Evolutionary conservation across 202 grass and related monocot genomes (phyloP), one percentile per base, ranked within the genome.

Genomic region (Panicum hallii): DNA sequence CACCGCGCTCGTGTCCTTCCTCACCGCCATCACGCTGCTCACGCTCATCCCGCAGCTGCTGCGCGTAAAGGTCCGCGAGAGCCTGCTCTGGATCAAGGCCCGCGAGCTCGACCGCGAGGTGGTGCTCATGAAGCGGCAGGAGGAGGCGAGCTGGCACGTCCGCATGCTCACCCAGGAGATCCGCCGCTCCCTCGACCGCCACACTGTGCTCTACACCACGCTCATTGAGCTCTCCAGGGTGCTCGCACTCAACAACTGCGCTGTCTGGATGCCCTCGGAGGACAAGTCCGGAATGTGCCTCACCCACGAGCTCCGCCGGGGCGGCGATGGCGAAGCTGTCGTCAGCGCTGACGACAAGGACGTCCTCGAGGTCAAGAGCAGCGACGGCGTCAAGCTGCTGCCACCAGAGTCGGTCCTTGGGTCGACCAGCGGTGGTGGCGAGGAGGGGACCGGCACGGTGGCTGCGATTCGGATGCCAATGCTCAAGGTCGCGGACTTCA

Each of bases 11-110:
- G 94, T 97, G 16, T 97, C 94, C 46, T 97, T 94, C 66, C 89
- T 91, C 71, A 93, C 91, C 16, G 87, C 94, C 77, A 93, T 97
- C 84, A 97, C 94, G 16, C 79, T 97, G 63, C 78, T 97, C 38
- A 97, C 94, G 2, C 84, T 97, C 72, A 94, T 97, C 75, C 94
- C 94, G 43, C 94, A 97, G 84, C 94, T 97, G 48, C 87, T 97
- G 20, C 77, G 94, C 6, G 77, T 97, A 70, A 97, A 94, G 89
- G 94, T 97, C 26, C 74, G 94, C 26, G 91, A 97, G 89, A 94
- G 86, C 66, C 83, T 97, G 47, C 82, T 97, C 46, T 89, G 91
- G 89, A 62, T 91, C 63, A 97, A 97, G 85, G 94, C 94, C 34
- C 61, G 77, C 38, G 94, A 97, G 66, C 85, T 97, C 41, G 79